Evolutionary conservation across 108 stramenopile species (phyloP).

Genomic region (Fragilaria radians): DNA sequence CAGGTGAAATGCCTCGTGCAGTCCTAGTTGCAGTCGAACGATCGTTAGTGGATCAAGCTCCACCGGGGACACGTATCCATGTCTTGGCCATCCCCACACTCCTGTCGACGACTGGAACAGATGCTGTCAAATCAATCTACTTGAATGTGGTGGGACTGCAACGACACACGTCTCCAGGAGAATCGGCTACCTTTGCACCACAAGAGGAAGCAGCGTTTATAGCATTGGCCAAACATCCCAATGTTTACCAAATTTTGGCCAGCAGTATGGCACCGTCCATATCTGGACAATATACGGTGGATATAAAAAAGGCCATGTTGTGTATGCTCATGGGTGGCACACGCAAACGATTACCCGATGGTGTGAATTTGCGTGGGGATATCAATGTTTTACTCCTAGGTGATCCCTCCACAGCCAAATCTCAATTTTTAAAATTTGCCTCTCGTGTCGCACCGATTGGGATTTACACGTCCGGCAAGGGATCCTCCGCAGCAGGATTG

Average conservation of each 20-base stretch:
- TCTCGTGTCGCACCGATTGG: slow-evolving; percentile 93
- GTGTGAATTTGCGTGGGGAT: slow-evolving; percentile 93
- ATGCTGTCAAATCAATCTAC: slow-evolving; percentile 57
- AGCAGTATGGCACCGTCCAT: slow-evolving; percentile 91
- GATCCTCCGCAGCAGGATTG: slow-evolving; percentile 94
- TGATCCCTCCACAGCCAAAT: slow-evolving; percentile 97
- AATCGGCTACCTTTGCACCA: slow-evolving; percentile 81
- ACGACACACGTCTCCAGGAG: slow-evolving; percentile 74
- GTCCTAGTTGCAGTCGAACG: slow-evolving; percentile 91
- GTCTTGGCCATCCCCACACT: slow-evolving; percentile 89
- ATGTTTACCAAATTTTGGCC: slow-evolving; percentile 88
- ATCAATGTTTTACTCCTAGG: slow-evolving; percentile 97
- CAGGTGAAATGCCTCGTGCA: slow-evolving; percentile 95
- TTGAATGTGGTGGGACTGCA: slow-evolving; percentile 90
- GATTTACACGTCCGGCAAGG: slow-evolving; percentile 99
- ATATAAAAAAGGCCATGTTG: slow-evolving; percentile 95
- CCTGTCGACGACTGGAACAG: slow-evolving; percentile 32
- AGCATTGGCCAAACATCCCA: slow-evolving; percentile 56
- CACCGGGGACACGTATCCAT: slow-evolving; percentile 91
- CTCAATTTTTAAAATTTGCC: slow-evolving; percentile 93
- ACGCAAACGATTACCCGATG: slow-evolving; percentile 91
- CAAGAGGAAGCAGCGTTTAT: slow-evolving; percentile 94
- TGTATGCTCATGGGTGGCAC: slow-evolving; percentile 91
- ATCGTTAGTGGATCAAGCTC: slow-evolving; percentile 84
- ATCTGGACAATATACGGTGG: slow-evolving; percentile 92